Evolutionary conservation across 1,139 yeast species (phyloP), one percentile per base, ranked within the genome.

Genomic region (Hansenula lynferdii): DNA sequence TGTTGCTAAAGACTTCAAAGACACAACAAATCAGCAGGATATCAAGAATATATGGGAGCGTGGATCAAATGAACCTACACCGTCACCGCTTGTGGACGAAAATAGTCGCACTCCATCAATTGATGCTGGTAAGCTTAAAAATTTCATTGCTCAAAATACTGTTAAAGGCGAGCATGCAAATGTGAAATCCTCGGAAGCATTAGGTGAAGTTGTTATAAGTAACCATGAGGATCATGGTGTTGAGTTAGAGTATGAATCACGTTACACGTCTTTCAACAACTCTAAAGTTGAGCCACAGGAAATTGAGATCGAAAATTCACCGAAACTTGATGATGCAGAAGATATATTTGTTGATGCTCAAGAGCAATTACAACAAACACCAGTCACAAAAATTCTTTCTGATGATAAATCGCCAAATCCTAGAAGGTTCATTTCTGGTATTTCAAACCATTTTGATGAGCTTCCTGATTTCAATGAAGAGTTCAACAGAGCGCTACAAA

Each of bases 391-490:
- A n/a, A 18, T 30, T 14, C 19, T 18, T 54, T 36, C 29, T 19
- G 31, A 19, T 11, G 23, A 19, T 5, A n/a, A 12, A 19, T 19
- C 31, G 18, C 62, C 53, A 40, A 69, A 4, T 51, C 55, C n/a
- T 12, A 23, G 17, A 16, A 72, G 69, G 42, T 54, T 67, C 35
- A 53, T 60, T 45, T 61, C 61, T 32, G 62, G 63, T 15, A 68
- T 67, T 7, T 55, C 61, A 12, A 65, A 19, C 5, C 28, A 65
- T 10, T 57, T 67, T 17, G 34, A 42, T 8, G 59, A 54, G 26
- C 53, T 58, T 19, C 70, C 66, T 30, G 72, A 67, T 39, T 45
- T 67, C 33, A 56, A 53, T 28, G 54, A 56, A 24, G 70, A 65
- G 37, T 60, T 67, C 44, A 68, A 65, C 26, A 53, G 49, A 33